Evolutionary conservation across 495 filamentous ascomycete species (phyloP).

Genomic region (Penicillium coffeae): DNA sequence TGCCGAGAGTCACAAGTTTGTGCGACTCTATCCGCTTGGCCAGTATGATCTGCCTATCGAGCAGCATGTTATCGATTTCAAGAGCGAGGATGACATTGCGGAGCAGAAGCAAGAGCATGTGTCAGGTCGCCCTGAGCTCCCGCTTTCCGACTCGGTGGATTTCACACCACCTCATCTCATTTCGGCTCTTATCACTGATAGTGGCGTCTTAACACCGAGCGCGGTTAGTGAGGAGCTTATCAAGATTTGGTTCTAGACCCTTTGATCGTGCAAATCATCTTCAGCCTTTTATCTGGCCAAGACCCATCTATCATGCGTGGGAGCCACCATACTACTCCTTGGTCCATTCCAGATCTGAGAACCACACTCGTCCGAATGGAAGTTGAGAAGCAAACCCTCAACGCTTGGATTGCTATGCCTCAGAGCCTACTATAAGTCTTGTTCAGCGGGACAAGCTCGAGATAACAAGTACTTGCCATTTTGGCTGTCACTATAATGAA

Average conservation of each 20-base stretch:
- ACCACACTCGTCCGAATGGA: too few species aligned
- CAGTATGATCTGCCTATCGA: conserved; percentile 75
- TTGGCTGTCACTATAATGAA: not conserved
- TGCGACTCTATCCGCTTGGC: conserved; percentile 71
- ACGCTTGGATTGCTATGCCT: too few species aligned
- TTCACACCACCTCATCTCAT: conserved; percentile 84
- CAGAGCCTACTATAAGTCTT: too few species aligned
- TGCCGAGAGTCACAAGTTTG: conserved; percentile 94
- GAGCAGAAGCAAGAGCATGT: conserved; percentile 31
- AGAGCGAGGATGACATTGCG: conserved; percentile 47
- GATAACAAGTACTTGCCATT: not conserved
- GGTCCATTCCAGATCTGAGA: too few species aligned
- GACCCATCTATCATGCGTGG: not conserved
- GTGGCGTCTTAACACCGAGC: conserved; percentile 69
- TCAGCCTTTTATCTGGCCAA: not conserved
- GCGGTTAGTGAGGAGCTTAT: conserved; percentile 76
- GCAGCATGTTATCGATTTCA: conserved; percentile 71
- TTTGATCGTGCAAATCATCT: not conserved
- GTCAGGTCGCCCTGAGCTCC: conserved; percentile 26
- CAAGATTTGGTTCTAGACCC: conserved; percentile 66
- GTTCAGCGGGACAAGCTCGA: not conserved
- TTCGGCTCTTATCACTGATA: conserved; percentile 73
- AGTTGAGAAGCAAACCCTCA: too few species aligned
- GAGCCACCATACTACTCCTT: not conserved
- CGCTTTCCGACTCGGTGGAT: conserved; percentile 62